phyloP scores from a whole-genome alignment of 2,329 filamentous ascomycete genomes.

The Penicillium sp. region DNA sequence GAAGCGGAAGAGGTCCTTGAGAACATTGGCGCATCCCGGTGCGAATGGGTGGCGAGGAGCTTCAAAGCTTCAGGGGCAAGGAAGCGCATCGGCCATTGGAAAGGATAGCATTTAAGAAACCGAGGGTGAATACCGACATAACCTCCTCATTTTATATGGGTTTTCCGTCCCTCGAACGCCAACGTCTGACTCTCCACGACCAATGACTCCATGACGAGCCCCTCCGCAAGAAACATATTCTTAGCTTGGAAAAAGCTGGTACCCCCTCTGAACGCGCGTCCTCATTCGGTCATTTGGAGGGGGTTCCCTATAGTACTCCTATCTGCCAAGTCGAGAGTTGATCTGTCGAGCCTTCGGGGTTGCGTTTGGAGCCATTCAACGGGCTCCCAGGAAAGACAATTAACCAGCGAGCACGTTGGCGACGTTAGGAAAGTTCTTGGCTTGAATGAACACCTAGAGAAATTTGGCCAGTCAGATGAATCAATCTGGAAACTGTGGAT shows the following conservation, averaged over 20 bases:
- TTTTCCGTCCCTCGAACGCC: too few species aligned
- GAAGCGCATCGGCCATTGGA: not conserved
- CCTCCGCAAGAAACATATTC: slow-evolving; percentile 7
- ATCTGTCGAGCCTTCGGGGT: not conserved
- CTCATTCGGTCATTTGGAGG: not conserved
- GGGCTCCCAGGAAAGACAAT: not conserved
- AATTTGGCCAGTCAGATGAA: slow-evolving; percentile 3
- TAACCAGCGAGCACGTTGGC: not conserved
- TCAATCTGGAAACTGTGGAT: not conserved
- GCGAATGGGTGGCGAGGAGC: not conserved
- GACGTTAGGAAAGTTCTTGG: not conserved
- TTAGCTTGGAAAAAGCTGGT: not conserved
- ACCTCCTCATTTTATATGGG: not conserved
- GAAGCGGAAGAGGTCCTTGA: slow-evolving; percentile 17
- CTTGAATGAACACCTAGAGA: not conserved
- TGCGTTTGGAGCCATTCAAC: not conserved
- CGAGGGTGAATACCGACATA: not conserved
- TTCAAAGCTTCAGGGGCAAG: not conserved
- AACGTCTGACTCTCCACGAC: not conserved
- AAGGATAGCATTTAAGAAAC: not conserved
- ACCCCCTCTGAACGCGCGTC: not conserved
- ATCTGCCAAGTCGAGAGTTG: not conserved
- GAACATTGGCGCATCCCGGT: slow-evolving; percentile 25
- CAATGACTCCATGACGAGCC: not conserved
- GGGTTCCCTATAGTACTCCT: not conserved